These are phyloP conservation scores for Brassica cretica DNA, from an alignment of 345 rosid species.

Conservation along the genomic window DNA sequence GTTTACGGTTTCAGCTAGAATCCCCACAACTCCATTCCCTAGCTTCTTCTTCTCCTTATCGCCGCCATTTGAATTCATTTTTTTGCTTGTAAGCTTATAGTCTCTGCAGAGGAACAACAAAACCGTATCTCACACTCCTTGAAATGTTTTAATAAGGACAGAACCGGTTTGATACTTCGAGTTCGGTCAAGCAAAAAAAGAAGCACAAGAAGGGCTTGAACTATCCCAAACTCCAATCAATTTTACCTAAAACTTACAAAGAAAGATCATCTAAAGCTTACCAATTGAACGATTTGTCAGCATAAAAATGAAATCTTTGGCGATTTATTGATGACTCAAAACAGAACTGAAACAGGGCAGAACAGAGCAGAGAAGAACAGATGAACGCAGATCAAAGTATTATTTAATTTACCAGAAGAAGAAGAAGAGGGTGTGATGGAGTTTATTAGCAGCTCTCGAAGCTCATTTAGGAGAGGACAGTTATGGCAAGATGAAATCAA, in stretches of 20 bases:
- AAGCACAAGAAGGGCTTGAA: not conserved
- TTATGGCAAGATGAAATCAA: not conserved
- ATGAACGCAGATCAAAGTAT: not conserved
- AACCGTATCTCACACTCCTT: not conserved
- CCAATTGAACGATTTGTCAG: not conserved
- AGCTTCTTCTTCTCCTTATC: conserved; percentile 55
- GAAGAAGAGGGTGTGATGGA: not conserved
- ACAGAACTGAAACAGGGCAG: not conserved
- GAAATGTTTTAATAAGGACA: not conserved
- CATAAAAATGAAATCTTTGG: not conserved
- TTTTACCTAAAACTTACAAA: not conserved
- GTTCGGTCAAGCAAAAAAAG: not conserved
- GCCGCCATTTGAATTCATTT: conserved; percentile 5
- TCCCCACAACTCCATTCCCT: conserved; percentile 90
- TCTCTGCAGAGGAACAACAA: not conserved
- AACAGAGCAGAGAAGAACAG: not conserved
- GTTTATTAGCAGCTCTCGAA: not conserved
- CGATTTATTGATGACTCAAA: not conserved
- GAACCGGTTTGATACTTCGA: not conserved
- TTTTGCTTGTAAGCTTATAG: not conserved
- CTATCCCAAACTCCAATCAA: not conserved
- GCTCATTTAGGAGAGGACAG: not conserved
- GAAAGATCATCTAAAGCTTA: not conserved
- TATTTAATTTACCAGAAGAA: no score
- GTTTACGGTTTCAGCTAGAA: conserved; percentile 70